Evolutionary conservation across 192 early-diverging fungal species (phyloP).

Genomic region (Entomortierella parvispora): DNA sequence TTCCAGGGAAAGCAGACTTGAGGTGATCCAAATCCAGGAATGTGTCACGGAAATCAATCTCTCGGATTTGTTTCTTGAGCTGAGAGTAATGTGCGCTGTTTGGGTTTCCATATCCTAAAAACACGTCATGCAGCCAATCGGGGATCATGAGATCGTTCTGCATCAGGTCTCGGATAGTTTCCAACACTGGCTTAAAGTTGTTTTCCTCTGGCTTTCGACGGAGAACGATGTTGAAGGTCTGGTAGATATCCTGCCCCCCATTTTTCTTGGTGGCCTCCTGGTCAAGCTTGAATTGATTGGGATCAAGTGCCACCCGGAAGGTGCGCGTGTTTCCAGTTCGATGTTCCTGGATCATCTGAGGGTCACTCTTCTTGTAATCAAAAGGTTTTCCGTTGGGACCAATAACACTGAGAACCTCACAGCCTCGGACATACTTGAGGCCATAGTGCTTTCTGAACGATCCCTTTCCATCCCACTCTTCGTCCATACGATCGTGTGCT

Average conservation of each 20-base stretch:
- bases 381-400: constrained; percentile 73
- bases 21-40: constrained; percentile 88
- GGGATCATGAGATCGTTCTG: constrained; percentile 86
- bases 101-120: constrained; percentile 97
- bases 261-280: constrained; percentile 54
- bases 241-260: constrained; percentile 76
- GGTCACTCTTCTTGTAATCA: constrained; percentile 47
- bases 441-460: constrained; percentile 75
- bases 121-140: constrained; percentile 89
- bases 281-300: constrained; percentile 87
- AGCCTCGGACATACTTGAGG: constrained; percentile 85
- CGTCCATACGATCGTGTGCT: constrained; percentile 57
- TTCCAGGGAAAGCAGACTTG: constrained; percentile 70
- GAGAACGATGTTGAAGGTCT: constrained; percentile 89
- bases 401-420: constrained; percentile 83
- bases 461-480: constrained; percentile 55
- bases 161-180: constrained; percentile 91
- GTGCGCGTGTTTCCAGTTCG: constrained; percentile 62
- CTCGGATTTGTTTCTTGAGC: constrained; percentile 60
- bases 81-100: constrained; percentile 75
- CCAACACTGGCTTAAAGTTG: constrained; percentile 93
- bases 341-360: constrained; percentile 51
- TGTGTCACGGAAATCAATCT: constrained; percentile 89
- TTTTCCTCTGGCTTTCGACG: constrained; percentile 90
- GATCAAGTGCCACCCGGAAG: constrained; percentile 84